Base-by-base conservation (phyloP, 2,329 filamentous ascomycete genomes). In the Sphaerostilbella broomeana region DNA sequence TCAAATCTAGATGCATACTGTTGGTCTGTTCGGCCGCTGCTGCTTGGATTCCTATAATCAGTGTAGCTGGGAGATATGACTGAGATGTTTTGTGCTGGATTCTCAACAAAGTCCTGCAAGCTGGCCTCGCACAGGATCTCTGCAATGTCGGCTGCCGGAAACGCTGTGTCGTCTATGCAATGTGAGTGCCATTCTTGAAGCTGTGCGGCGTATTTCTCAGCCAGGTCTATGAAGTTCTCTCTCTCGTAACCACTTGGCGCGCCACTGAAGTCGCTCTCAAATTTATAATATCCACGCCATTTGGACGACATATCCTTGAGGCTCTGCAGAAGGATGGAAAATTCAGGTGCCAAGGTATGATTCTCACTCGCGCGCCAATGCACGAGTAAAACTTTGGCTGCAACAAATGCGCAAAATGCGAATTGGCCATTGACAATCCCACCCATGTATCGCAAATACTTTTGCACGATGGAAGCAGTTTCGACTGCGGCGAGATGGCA, bases 401-500 rank as follows among this genome's bases (percentile, higher is more conserved):
- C 65, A 7, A 72, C 56, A 30, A 68, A 73, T 1, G 64, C 56
- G 42, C 68, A 72, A 22, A 72, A 67, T 0, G 64, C 57, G 46
- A 69, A 70, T 25, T 70, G 68, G 22, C 2, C 55, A 47, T 2
- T 61, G 57, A 44, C 64, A 56, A 16, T 63, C 57, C 34, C 34
- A 13, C 34, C 34, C 34, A 37, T 37, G 7, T 37, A 37, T 15
- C 25, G 24, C 1, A 73, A 54, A 42, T 69, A 73, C 38, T 71
- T 69, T 5, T 59, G 53, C 0, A 61, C 61, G 20, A 73, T 73
- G 1, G 60, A 64, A 0, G 68, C 58, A 0, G 63, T 70, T 39
- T 73, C 69, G 0, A 60, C 51, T 0, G 69, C 68, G 0, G 70
- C 69, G 1, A 59, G 49, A 24, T 68, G 57, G 41, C 70, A 73